phyloP scores from a whole-genome alignment of 2,329 filamentous ascomycete species.

The Talaromyces albobiverticillius region DNA sequence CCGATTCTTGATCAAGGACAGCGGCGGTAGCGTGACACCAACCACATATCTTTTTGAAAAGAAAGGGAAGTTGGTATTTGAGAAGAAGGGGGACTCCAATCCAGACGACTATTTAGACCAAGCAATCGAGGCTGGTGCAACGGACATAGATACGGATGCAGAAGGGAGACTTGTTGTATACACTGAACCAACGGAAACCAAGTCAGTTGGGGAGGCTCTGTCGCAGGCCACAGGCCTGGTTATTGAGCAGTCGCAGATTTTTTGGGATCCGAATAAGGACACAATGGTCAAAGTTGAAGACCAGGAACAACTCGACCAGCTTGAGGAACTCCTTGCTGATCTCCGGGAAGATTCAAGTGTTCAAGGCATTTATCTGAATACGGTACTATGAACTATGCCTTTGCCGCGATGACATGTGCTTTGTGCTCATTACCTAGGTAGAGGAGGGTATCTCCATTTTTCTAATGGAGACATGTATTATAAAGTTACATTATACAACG shows the following conservation, averaged over 20 bases:
- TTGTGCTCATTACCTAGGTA: neutral
- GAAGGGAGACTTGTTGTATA: constrained; percentile 70
- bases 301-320: constrained; percentile 51
- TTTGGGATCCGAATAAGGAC: constrained; percentile 81
- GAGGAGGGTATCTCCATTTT: constrained; percentile 17
- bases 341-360: constrained; percentile 67
- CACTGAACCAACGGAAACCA: constrained; percentile 65
- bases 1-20: constrained; percentile 66
- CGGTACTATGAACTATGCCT: constrained; percentile 20
- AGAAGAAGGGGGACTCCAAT: constrained; percentile 54
- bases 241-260: constrained; percentile 72
- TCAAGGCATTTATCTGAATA: constrained; percentile 76
- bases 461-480: neutral
- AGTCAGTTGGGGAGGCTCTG: constrained; percentile 62
- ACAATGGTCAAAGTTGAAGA: constrained; percentile 65
- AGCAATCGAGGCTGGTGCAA: constrained; percentile 79
- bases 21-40: constrained; percentile 67
- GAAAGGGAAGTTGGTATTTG: constrained; percentile 71
- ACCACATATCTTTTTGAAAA: constrained; percentile 83
- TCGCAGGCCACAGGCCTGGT: constrained; percentile 62
- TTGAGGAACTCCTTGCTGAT: constrained; percentile 57
- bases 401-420: neutral
- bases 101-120: constrained; percentile 73
- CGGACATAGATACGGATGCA: constrained; percentile 53
- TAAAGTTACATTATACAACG: neutral